Evolutionary conservation across 2,329 filamentous ascomycete species (phyloP), one percentile per base, ranked within the genome.

Genomic region (Aspergillus quadrilineatus): DNA sequence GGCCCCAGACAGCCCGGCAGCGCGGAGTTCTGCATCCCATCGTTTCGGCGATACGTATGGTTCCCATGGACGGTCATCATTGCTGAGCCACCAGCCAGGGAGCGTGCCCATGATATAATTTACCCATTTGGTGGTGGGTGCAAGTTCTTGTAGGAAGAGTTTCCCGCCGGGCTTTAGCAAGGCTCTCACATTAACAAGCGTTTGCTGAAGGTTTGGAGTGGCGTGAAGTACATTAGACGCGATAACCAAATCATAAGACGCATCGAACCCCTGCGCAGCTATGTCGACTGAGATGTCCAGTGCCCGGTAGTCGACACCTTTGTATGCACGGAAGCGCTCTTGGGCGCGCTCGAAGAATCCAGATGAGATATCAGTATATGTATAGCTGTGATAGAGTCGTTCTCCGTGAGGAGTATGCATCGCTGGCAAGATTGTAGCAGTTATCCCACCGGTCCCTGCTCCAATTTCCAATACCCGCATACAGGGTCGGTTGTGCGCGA

Each of bases 71-170:
- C 64, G 58, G 4, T 45, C 47, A 15, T 59, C 58, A 2, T 22
- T 46, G 9, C 70, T 69, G 6, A 66, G 58, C 75, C 74, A 77
- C 76, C 74, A 78, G 0, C 75, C 75, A 0, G 73, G 66, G 0
- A 78, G 58, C 1, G 65, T 62, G 2, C 75, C 73, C 50, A 55
- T 50, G 2, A 55, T 36, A 17, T 51, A 48, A 17, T 49, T 48
- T 12, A 52, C 28, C 43, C 28, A 50, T 12, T 45, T 45, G 14
- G 50, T 57, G 4, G 26, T 43, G 2, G 59, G 53, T 2, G 65
- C 70, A 2, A 76, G 59, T 56, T 83, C 80, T 4, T 76, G 56
- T 0, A 81, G 45, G 1, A 82, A 37, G 0, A 84, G 64, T 37
- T 76, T 74, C 0, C 80, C 81, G 1, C 75, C 78, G 0, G 80